Evolutionary conservation across 257 asterid species (phyloP).

Genomic region (Solanum ossicruentum): DNA sequence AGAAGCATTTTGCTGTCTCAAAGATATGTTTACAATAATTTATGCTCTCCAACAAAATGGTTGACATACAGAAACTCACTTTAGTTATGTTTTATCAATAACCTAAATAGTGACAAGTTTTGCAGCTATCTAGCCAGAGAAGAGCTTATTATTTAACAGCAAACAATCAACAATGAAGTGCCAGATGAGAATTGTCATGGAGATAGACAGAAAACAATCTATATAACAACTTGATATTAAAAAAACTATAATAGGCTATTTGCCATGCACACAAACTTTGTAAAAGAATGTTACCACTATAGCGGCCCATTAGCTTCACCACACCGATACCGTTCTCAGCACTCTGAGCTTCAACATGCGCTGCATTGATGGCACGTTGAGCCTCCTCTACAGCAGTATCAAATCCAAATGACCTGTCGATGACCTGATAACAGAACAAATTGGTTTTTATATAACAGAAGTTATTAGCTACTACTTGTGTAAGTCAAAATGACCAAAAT

Average conservation of each 20-base stretch:
- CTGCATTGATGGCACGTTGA: conserved; percentile 95
- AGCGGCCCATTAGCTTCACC: conserved; percentile 94
- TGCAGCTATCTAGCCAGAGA: neutral
- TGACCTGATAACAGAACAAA: conserved; percentile 41
- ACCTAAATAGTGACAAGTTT: neutral
- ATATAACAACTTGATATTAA: neutral
- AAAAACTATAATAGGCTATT: neutral
- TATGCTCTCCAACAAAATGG: neutral
- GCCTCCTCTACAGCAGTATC: conserved; percentile 96
- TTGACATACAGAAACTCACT: neutral
- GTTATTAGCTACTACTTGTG: neutral
- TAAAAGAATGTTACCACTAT: conserved; percentile 49
- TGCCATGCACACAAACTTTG: neutral
- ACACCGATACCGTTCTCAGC: conserved; percentile 90
- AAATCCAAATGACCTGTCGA: conserved; percentile 86
- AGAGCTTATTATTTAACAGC: neutral
- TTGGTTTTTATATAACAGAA: neutral
- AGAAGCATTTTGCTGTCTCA: neutral
- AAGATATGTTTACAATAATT: neutral
- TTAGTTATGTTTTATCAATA: neutral
- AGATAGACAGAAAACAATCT: neutral
- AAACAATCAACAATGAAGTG: neutral
- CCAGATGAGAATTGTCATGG: neutral
- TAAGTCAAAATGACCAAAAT: neutral
- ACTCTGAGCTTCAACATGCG: conserved; percentile 91